Evolutionary conservation across 1,284 basidiomycete species (phyloP), one percentile per base, ranked within the genome.

Genomic region (Bondarzewia mesenterica): DNA sequence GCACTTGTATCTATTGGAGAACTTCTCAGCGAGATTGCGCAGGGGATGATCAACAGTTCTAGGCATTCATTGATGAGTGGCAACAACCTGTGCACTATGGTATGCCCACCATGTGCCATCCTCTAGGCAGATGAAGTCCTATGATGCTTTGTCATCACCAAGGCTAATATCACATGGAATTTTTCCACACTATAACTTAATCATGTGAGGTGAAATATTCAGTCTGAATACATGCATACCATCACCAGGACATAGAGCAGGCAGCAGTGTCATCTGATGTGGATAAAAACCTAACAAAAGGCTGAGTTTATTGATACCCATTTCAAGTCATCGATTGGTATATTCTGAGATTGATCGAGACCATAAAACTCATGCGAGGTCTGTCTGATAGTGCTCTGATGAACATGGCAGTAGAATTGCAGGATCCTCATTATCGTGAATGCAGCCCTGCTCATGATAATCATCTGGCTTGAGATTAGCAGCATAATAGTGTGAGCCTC

Each of bases 1-100:
- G 4, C 59, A 57, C 47, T 67, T 66, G 54, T 62, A 66, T 0
- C 63, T 61, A 41, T 59, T 62, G n/a, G 50, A 53, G 8, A 65
- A 59, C 45, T 64, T 65, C 44, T 63, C 54, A 0, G 60, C 59
- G 14, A 59, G 58, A 47, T 64, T 60, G 3, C 59, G 55, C 7
- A 62, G 29, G 2, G 60, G 57, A 5, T 56, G 55, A 23, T 60
- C 62, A 48, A 62, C 64, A 0, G 58, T 62, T 0, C 57, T 55
- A 7, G 63, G 63, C 1, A 64, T 53, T 40, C 56, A 58, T 1
- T 21, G 48, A 0, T 44, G 46, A 1, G 52, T 44, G 18, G 7
- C 39, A 1, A 50, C 61, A 26, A 65, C 57, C 2, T 27, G 26
- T n/a, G 35, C 8, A 4, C 61, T 44, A 44, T 58, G 54, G 8